Evolutionary conservation across 148 eudicot species (phyloP).

Genomic region (Rhododendron griersonianum): DNA sequence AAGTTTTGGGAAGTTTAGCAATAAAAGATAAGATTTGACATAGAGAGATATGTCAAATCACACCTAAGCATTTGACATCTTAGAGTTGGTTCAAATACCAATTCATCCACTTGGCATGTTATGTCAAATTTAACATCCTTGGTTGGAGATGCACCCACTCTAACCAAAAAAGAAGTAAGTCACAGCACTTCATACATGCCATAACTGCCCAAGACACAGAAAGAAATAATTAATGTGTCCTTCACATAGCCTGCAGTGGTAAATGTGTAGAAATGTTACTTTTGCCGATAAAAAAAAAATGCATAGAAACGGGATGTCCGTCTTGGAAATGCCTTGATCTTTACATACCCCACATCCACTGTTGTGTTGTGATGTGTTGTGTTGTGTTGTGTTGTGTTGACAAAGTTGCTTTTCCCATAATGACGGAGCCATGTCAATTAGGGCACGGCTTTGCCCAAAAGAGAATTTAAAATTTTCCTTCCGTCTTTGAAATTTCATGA

Average conservation of each 20-base stretch:
- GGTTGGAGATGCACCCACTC: not conserved
- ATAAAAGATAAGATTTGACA: too few relatives aligned
- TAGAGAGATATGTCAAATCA: too few relatives aligned
- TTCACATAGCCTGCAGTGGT: not conserved
- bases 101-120: too few relatives aligned
- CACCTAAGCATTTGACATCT: too few relatives aligned
- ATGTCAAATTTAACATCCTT: too few relatives aligned
- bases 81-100: too few relatives aligned
- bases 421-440: not conserved
- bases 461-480: not conserved
- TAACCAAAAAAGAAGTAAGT: not conserved
- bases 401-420: not conserved
- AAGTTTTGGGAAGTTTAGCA: too few relatives aligned
- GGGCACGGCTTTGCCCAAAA: not conserved
- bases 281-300: too few relatives aligned
- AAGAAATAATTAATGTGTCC: not conserved
- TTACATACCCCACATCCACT: not conserved
- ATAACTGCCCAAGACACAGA: not conserved
- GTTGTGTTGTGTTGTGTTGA: not conserved
- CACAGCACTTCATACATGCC: not conserved
- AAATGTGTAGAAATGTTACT: not conserved
- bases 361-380: not conserved
- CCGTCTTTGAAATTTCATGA: not conserved
- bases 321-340: not conserved
- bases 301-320: not conserved